Percentiles rank a stretch among this genome's conserved stretches.
Evolutionary conservation across 345 rosid genomes (phyloP).

Genomic region (Cardiospermum halicacabum): DNA sequence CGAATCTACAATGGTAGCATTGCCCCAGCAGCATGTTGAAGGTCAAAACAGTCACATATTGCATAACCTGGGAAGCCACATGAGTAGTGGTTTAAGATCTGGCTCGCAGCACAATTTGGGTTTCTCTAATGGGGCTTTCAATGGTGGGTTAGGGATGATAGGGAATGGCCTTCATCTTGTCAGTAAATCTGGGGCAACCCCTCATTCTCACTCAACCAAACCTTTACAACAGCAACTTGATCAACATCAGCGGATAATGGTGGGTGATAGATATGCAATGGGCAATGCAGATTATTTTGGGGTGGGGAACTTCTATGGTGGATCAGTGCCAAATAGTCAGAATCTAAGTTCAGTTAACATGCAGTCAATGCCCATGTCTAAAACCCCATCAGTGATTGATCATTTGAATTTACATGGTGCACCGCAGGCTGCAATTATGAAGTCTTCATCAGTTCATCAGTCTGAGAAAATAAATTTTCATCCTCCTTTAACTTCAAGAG

Average conservation of each 20-base stretch:
- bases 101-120: conserved; percentile 70
- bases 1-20: conserved; percentile 58
- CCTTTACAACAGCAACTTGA: conserved; percentile 57
- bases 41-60: conserved; percentile 66
- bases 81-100: conserved; percentile 53
- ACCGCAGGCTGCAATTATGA: conserved; percentile 39
- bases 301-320: conserved; percentile 59
- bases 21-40: conserved; percentile 50
- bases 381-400: conserved; percentile 46
- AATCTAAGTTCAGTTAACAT: conserved; percentile 40
- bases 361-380: conserved; percentile 53
- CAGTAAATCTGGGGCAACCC: conserved; percentile 43
- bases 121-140: conserved; percentile 54
- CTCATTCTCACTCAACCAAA: conserved; percentile 54
- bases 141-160: conserved; percentile 59
- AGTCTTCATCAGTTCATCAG: conserved; percentile 39
- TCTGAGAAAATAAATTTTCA: conserved; percentile 54
- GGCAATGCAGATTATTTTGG: conserved; percentile 49
- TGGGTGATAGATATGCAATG: conserved; percentile 65
- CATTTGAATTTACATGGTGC: conserved; percentile 44
- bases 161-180: conserved; percentile 46
- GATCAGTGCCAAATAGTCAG: conserved; percentile 49
- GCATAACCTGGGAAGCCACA: conserved; percentile 69
- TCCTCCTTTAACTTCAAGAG: conserved; percentile 46
- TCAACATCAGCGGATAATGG: conserved; percentile 60